A percentile compares a stretch with the other conserved stretches of the same genome.
phyloP scores from a whole-genome alignment of 352 stramenopile species.

The Pythium chondricola region DNA sequence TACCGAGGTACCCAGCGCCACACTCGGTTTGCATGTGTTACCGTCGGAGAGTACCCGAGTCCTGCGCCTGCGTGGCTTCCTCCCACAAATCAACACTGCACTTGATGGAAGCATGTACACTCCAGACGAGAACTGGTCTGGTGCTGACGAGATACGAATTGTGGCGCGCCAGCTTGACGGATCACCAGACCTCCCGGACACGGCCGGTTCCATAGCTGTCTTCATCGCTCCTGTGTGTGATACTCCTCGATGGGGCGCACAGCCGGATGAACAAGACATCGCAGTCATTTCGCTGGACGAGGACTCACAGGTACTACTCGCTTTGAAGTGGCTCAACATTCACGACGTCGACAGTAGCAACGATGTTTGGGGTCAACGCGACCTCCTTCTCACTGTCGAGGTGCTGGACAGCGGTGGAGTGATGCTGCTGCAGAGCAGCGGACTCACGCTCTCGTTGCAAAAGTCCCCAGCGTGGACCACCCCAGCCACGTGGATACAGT shows the following conservation, averaged over 20 bases:
- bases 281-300: conserved; percentile 33
- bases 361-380: conserved; percentile 15
- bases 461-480: conserved; percentile 6
- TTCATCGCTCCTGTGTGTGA: conserved; percentile 54
- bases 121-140: conserved; percentile 47
- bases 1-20: not conserved
- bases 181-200: not conserved
- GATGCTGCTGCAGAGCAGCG: conserved; percentile 39
- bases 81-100: conserved; percentile 44
- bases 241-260: conserved; percentile 27
- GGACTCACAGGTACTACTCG: conserved; percentile 34
- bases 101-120: conserved; percentile 46
- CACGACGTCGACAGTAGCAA: not conserved
- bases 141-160: conserved; percentile 39
- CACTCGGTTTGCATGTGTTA: not conserved
- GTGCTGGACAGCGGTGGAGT: conserved; percentile 37
- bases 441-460: conserved; percentile 23
- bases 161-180: conserved; percentile 20
- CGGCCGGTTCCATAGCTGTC: conserved; percentile 22
- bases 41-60: conserved; percentile 11
- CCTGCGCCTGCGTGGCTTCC: conserved; percentile 35
- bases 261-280: not conserved
- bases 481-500: conserved; percentile 22
- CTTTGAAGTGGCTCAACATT: conserved; percentile 29
- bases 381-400: conserved; percentile 28